Evolutionary conservation across 2,329 filamentous ascomycete genomes (phyloP), one percentile per base, ranked within the genome.

Genomic region (Calcarisporium arbuscula): DNA sequence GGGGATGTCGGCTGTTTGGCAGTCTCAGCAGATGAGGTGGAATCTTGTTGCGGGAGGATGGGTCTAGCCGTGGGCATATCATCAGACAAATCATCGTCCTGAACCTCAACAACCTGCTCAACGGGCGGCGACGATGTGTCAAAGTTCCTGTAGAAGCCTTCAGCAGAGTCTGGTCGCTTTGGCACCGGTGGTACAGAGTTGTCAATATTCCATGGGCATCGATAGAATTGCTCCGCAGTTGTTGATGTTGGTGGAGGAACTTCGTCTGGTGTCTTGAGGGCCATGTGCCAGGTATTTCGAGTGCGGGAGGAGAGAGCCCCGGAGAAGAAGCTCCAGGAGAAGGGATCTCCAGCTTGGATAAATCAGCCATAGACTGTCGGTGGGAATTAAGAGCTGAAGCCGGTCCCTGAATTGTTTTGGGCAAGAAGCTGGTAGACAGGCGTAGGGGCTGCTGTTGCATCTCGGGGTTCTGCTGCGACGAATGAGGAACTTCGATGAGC

Each of bases 321-420:
- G 85, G 85, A 60, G 95, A 95, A 68, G 95, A 95, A 1, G 84
- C 87, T 18, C 86, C 83, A 0, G 90, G 90, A 1, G 90, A 95
- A 6, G 89, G 90, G 21, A 96, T 88, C 18, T 89, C 89, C 15
- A 95, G 72, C 39, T 76, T 80, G 15, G 85, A 89, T 42, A 95
- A 72, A 25, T 81, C 84, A 36, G 81, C 80, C 11, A 80, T 67
- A 11, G 80, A 82, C 28, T 76, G 74, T 8, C 69, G 56, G 22
- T 43, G 48, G 2, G 51, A 47, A 31, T 46, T 58, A 5, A 54
- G 51, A 1, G 68, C 51, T 28, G 45, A 44, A 18, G 37, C 34
- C 17, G 34, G 45, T 20, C 30, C 39, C 26, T 46, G 50, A n/a
- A 41, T 30, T 6, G 43, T 21, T 22, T 44, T 50, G 16, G 47